These are phyloP conservation scores for Xylaria longipes DNA, from an alignment of 495 filamentous ascomycete species.

Conservation along the genomic window DNA sequence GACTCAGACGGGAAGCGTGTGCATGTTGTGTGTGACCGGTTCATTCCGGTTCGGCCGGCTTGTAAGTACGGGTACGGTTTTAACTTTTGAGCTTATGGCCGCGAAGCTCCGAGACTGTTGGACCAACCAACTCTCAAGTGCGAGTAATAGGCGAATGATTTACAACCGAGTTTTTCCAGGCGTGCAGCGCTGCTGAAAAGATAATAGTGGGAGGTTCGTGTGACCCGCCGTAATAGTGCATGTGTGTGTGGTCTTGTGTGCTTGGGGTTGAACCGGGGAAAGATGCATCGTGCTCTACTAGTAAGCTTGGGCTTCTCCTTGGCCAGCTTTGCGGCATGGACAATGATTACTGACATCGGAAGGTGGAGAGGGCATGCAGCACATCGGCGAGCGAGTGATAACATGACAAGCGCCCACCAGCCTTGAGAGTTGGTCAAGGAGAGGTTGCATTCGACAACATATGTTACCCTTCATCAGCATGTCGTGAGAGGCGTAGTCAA, in stretches of 20 bases:
- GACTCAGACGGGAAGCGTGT: background rate
- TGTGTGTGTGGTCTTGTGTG: constrained; percentile 14
- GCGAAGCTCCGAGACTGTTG: constrained; percentile 17
- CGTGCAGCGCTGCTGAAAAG: constrained; percentile 19
- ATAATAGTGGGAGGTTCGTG: constrained; percentile 17
- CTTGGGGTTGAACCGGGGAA: background rate
- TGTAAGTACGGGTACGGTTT: constrained; percentile 13
- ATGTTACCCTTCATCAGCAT: background rate
- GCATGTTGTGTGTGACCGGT: constrained; percentile 6
- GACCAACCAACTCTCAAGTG: constrained; percentile 10
- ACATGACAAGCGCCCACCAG: constrained; percentile 12
- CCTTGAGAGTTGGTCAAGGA: background rate
- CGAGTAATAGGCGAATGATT: constrained; percentile 9
- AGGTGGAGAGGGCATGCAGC: constrained; percentile 23
- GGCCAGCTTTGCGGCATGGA: constrained; percentile 10
- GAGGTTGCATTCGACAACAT: constrained; percentile 5
- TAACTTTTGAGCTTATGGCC: constrained; percentile 19
- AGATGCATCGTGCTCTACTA: constrained; percentile 15
- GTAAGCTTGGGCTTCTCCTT: constrained; percentile 10
- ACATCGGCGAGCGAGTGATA: constrained; percentile 23
- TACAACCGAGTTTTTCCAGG: constrained; percentile 13
- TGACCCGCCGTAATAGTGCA: constrained; percentile 19
- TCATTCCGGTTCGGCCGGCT: constrained; percentile 18
- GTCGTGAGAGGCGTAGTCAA: background rate
- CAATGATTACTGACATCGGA: constrained; percentile 20